Conservation (phyloP, 768 basidiomycete genomes). For the Suillus weaverae region DNA sequence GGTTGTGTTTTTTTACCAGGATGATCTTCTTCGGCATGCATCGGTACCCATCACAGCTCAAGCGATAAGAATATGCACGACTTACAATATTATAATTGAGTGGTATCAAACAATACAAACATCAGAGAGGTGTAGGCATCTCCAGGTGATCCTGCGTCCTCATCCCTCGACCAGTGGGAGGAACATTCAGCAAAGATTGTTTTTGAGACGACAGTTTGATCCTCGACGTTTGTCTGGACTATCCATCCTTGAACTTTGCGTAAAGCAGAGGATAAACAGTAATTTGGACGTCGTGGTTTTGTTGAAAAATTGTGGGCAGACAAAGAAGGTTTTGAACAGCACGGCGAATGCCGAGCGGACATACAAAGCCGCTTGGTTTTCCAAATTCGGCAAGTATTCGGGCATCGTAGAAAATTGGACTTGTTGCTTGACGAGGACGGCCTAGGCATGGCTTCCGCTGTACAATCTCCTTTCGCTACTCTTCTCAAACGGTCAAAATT, state of each 20-base stretch:
- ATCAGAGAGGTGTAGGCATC: slow-evolving; percentile 52
- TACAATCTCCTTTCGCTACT: slow-evolving; percentile 63
- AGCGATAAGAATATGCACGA: background rate
- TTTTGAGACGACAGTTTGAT: slow-evolving; percentile 68
- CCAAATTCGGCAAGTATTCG: background rate
- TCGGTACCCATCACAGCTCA: slow-evolving; percentile 7
- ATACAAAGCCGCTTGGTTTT: background rate
- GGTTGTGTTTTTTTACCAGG: slow-evolving; percentile 90
- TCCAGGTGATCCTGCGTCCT: slow-evolving; percentile 95
- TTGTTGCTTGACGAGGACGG: background rate
- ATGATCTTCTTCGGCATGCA: slow-evolving; percentile 67
- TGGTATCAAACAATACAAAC: slow-evolving; percentile 9
- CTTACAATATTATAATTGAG: slow-evolving; percentile 14
- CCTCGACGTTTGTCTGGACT: slow-evolving; percentile 93
- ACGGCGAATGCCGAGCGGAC: slow-evolving; percentile 27
- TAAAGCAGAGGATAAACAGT: slow-evolving; percentile 60
- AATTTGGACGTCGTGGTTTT: slow-evolving; percentile 77
- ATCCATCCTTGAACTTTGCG: slow-evolving; percentile 54
- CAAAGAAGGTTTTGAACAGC: slow-evolving; percentile 29
- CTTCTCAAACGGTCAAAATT: slow-evolving; percentile 84
- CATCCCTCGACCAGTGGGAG: slow-evolving; percentile 86
- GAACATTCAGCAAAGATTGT: slow-evolving; percentile 91
- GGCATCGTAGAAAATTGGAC: background rate
- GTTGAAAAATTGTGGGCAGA: slow-evolving; percentile 16
- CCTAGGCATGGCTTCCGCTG: slow-evolving; percentile 18